Evolutionary conservation across 2,329 filamentous ascomycete species (phyloP).

Genomic region (Plenodomus lindquistii): DNA sequence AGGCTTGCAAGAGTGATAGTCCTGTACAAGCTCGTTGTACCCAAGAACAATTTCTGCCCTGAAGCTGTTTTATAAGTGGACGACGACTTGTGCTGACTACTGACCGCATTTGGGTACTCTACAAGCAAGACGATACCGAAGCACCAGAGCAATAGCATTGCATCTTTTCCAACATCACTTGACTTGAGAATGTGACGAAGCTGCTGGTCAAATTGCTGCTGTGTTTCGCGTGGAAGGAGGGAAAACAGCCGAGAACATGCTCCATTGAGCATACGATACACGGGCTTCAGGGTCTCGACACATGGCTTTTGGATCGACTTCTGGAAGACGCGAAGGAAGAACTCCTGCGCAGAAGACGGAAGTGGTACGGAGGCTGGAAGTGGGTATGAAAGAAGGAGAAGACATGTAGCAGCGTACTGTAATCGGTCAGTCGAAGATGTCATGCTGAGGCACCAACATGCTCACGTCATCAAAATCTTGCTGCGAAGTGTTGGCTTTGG

Average conservation of each 20-base stretch:
- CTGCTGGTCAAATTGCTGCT: constrained; percentile 31
- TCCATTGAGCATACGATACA: constrained; percentile 42
- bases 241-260: constrained; percentile 37
- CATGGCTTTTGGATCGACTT: constrained; percentile 26
- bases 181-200: constrained; percentile 34
- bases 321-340: constrained; percentile 41
- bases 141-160: constrained; percentile 38
- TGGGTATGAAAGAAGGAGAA: constrained; percentile 37
- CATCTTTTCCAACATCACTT: constrained; percentile 22
- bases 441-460: not conserved
- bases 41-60: constrained; percentile 38
- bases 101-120: constrained; percentile 24
- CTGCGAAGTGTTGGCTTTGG: constrained; percentile 36
- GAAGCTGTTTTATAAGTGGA: constrained; percentile 34
- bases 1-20: constrained; percentile 36
- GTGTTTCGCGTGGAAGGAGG: constrained; percentile 24
- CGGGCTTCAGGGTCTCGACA: constrained; percentile 27
- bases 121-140: constrained; percentile 36
- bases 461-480: constrained; percentile 37
- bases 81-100: not conserved
- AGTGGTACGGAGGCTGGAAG: constrained; percentile 35
- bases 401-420: constrained; percentile 36
- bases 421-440: constrained; percentile 1
- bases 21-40: constrained; percentile 26
- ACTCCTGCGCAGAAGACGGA: constrained; percentile 38